Percentiles rank a stretch among this genome's conserved stretches.
Conservation (phyloP, 345 rosid genomes). For the Eucalyptus polybractea region DNA sequence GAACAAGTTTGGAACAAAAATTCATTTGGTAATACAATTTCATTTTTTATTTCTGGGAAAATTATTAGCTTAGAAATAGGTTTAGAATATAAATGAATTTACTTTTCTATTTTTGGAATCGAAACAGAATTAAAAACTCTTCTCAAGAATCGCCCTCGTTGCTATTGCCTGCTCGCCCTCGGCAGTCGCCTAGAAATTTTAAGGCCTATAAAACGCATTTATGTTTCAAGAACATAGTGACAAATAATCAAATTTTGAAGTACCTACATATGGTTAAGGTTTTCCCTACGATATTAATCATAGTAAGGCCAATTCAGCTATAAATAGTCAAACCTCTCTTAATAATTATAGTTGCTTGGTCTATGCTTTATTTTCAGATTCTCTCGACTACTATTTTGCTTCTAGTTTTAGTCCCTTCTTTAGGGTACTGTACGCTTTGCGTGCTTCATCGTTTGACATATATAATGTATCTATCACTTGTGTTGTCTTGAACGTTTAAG, state of each 20-base stretch:
- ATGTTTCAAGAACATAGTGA: no score
- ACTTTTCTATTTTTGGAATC: no score
- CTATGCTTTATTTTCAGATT: background rate
- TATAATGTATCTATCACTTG: background rate
- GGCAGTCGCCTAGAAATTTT: fast-evolving
- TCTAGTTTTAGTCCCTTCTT: background rate
- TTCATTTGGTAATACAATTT: fast-evolving
- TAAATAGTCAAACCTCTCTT: background rate
- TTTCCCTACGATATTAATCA: background rate
- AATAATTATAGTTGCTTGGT: background rate
- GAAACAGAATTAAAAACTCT: no score
- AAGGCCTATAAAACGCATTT: no score
- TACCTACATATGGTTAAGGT: background rate
- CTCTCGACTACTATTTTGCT: background rate
- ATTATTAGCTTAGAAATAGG: no score
- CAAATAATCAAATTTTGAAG: no score
- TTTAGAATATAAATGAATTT: no score
- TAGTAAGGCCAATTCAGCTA: background rate
- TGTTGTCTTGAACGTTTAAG: background rate
- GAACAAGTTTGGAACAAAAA: no score
- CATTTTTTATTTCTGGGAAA: no score
- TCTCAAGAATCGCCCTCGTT: no score
- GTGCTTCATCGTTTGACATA: background rate
- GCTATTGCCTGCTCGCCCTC: fast-evolving
- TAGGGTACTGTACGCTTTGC: background rate